A percentile compares a stretch with the other conserved stretches of the same genome.
Conservation (phyloP, 2,329 filamentous ascomycete species). For the Rhexocercosporidium sp. region DNA sequence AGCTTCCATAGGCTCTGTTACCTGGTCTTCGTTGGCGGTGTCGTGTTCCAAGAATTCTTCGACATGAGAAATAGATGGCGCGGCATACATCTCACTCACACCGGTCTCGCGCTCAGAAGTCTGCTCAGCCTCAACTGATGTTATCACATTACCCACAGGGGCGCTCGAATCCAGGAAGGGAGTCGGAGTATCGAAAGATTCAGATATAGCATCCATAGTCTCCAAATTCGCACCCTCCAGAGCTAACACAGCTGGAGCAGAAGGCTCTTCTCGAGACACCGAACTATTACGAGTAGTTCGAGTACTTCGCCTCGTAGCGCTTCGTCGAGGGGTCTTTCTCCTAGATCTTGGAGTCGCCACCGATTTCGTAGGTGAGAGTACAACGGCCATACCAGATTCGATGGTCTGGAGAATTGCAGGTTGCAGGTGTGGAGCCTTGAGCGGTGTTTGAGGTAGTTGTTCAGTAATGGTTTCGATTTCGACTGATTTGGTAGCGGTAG, state of each 20-base stretch:
- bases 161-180: background rate
- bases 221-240: background rate
- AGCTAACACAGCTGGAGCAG: background rate
- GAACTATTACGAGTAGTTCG: conserved; percentile 25
- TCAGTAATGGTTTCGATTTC: background rate
- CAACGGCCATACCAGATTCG: background rate
- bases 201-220: background rate
- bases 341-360: conserved; percentile 20
- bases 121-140: background rate
- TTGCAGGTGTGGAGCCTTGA: background rate
- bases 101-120: background rate
- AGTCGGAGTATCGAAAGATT: no score
- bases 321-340: conserved; percentile 17
- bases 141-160: background rate
- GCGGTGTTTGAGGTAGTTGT: background rate
- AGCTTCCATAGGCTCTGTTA: background rate
- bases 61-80: no score
- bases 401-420: background rate
- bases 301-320: conserved; percentile 23
- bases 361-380: conserved; percentile 12
- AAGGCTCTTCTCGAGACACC: conserved; percentile 10
- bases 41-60: background rate
- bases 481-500: background rate
- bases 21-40: background rate
- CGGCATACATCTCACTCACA: background rate